Base-by-base conservation (phyloP, 2,329 filamentous ascomycete species). In the Thelonectria rubi region DNA sequence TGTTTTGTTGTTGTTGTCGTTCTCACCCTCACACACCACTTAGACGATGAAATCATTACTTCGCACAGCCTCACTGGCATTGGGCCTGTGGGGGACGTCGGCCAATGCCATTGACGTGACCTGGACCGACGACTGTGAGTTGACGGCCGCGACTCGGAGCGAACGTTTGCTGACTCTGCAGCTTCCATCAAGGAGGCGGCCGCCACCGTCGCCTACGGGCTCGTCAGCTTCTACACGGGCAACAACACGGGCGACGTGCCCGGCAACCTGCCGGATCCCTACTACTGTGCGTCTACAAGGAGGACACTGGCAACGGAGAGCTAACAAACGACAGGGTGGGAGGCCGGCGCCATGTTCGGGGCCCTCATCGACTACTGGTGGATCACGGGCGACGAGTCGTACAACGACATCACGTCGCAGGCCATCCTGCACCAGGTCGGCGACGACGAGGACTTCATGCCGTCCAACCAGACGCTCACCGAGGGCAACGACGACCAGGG, bases 401-500 rank as follows among this genome's bases (percentile, higher is more conserved):
- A 91, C 77, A 89, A 89, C 72, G 77, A 81, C 10, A 80, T 86
- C 37, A 84, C 84, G 2, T 81, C 77, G 17, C 81, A 89, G 70
- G 88, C 84, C 2, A 71, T 91, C 69, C 69, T 86, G 8, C 86
- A 88, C 69, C 89, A 91, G 73, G 82, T 80, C 34, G 86, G 87
- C 40, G 76, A 82, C n/a, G 81, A 86, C 63, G 71, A 74, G 12
- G 85, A 91, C 72, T 91, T 83, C 73, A 89, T 90, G 87, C 89
- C 89, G 3, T 72, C 75, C n/a, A 90, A 89, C 75, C 87, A 89
- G 74, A 88, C 86, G 7, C 76, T 79, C 49, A 83, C 82, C 2
- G 76, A 84, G 63, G 89, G 89, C 65, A 92, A 92, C 76, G 90
- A 93, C 65, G 90, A 92, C 69, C 90, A 92, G 75, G 89, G 91